These are phyloP conservation scores for Monilinia aucupariae DNA, from an alignment of 2,329 filamentous ascomycete species.

Conservation along the genomic window DNA sequence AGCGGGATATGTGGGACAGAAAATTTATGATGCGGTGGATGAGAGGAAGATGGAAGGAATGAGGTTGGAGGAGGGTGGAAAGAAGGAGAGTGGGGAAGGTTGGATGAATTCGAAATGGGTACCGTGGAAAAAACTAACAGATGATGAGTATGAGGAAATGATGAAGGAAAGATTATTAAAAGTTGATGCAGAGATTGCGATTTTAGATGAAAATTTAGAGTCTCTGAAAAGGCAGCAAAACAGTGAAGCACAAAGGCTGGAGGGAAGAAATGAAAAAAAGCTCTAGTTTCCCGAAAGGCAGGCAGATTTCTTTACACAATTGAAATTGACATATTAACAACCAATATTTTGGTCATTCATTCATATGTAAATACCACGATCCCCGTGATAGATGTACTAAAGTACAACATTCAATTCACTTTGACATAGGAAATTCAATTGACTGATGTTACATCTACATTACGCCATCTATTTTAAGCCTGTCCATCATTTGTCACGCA, in stretches of 20 bases:
- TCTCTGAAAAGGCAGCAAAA: constrained; percentile 24
- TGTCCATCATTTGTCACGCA: neutral
- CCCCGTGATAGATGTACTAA: neutral
- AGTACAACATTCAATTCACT: neutral
- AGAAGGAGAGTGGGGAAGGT: constrained; percentile 31
- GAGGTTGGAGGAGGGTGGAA: constrained; percentile 31
- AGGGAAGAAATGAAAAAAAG: neutral
- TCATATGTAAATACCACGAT: neutral
- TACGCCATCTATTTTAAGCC: neutral
- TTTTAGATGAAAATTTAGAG: constrained; percentile 71
- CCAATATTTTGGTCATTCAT: neutral
- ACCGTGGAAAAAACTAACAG: constrained; percentile 63
- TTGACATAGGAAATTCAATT: neutral
- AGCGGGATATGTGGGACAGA: constrained; percentile 53
- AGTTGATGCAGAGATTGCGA: constrained; percentile 69
- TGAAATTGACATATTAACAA: neutral
- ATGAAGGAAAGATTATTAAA: constrained; percentile 65
- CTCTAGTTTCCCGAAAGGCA: neutral
- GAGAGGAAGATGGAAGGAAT: constrained; percentile 28
- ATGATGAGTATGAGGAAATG: constrained; percentile 67
- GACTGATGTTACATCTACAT: constrained; percentile 1
- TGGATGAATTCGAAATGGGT: constrained; percentile 60
- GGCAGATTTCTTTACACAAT: neutral
- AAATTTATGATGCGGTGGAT: constrained; percentile 48
- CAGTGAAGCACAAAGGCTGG: neutral